These are phyloP conservation scores for Trametes sp. DNA, from an alignment of 1,284 basidiomycete genomes.

Conservation along the genomic window DNA sequence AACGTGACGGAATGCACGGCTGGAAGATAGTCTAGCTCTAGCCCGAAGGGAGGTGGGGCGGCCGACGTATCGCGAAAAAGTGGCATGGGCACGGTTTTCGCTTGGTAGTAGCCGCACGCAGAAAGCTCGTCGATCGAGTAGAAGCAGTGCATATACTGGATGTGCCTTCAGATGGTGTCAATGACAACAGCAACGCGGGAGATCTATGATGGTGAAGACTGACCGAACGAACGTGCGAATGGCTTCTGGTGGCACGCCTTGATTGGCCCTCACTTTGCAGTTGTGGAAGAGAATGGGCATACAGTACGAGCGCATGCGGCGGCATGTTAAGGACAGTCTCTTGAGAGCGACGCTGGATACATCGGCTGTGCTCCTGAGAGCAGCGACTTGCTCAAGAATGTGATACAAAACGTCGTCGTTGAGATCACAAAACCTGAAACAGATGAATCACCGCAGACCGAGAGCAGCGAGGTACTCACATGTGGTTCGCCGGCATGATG, in stretches of 20 bases:
- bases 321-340: background rate
- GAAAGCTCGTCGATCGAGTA: background rate
- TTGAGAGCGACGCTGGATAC: background rate
- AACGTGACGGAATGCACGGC: background rate
- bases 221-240: background rate
- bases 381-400: background rate
- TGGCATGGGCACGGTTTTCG: background rate
- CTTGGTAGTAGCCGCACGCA: too few species aligned
- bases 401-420: background rate
- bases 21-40: background rate
- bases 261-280: background rate
- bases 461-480: background rate
- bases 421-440: background rate
- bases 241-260: background rate
- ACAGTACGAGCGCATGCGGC: background rate
- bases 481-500: too few species aligned
- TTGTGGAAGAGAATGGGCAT: background rate
- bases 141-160: background rate
- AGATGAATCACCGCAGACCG: background rate
- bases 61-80: background rate
- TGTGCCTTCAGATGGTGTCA: background rate
- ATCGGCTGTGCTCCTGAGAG: background rate
- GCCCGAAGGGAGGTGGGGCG: background rate
- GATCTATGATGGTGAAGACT: background rate
- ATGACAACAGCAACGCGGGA: background rate